Evolutionary conservation across 331 rosid genomes (phyloP).

Genomic region (Pyrus hybrid): DNA sequence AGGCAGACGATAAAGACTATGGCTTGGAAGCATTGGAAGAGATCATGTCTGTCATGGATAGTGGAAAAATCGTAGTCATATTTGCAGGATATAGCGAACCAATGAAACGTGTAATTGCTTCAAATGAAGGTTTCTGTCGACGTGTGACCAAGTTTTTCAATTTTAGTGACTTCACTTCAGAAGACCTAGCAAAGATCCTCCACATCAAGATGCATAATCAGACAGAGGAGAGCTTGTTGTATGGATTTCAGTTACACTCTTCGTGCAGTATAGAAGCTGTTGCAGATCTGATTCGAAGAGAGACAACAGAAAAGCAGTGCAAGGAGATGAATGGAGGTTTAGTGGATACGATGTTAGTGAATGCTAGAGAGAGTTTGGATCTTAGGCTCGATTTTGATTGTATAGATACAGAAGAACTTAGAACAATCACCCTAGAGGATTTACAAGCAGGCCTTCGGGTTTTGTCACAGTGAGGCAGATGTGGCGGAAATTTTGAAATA

Average conservation of each 20-base stretch:
- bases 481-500: neutral
- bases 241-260: constrained; percentile 73
- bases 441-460: constrained; percentile 60
- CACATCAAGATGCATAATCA: constrained; percentile 75
- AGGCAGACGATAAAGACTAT: constrained; percentile 85
- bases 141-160: constrained; percentile 87
- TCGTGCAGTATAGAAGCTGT: constrained; percentile 54
- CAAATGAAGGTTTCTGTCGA: constrained; percentile 91
- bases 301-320: constrained; percentile 66
- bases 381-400: constrained; percentile 82
- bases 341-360: constrained; percentile 70
- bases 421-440: constrained; percentile 71
- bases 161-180: constrained; percentile 61
- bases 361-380: constrained; percentile 86
- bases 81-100: constrained; percentile 91
- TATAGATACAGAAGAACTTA: constrained; percentile 71
- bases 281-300: constrained; percentile 48
- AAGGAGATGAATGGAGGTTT: constrained; percentile 85
- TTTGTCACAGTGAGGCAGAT: constrained; percentile 31
- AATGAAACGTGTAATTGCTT: constrained; percentile 82
- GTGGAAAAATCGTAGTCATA: constrained; percentile 81
- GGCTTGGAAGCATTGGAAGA: constrained; percentile 98
- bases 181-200: constrained; percentile 74
- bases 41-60: constrained; percentile 98
- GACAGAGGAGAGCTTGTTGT: constrained; percentile 56